Conservation (phyloP, 129 eudicot species). For the Centrapalus pauciflorus region DNA sequence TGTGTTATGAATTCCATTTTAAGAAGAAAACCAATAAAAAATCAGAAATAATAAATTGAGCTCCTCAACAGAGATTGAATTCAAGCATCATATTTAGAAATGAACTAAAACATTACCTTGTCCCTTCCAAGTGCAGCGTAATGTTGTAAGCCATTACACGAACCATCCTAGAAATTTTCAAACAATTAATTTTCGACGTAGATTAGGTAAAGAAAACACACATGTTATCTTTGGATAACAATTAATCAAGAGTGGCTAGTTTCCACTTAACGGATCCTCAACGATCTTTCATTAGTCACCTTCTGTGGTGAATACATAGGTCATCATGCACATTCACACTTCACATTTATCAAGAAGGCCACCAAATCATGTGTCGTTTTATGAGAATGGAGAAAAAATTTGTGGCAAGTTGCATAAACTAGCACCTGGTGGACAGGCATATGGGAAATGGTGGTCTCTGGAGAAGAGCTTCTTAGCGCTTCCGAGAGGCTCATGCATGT, state of each 20-base stretch:
- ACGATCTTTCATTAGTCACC: no score
- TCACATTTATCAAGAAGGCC: no score
- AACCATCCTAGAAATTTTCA: constrained; percentile 64
- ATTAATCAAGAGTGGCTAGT: no score
- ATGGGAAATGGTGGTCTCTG: constrained; percentile 73
- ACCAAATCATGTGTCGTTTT: no score
- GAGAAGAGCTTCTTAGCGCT: constrained; percentile 79
- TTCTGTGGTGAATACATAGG: no score
- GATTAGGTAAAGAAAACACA: background rate
- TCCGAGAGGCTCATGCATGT: constrained; percentile 74
- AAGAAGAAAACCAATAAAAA: background rate
- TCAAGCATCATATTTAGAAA: background rate
- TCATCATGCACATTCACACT: no score
- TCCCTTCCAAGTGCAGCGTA: constrained; percentile 99
- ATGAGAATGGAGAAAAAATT: no score
- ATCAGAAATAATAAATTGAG: background rate
- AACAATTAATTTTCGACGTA: background rate
- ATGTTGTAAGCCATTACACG: constrained; percentile 95
- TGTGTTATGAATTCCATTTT: background rate
- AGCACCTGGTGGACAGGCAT: constrained; percentile 86
- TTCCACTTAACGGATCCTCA: no score
- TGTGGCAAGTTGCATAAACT: background rate
- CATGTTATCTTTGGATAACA: background rate
- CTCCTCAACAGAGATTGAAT: no score
- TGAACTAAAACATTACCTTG: constrained; percentile 45